A percentile compares a stretch with the other conserved stretches of the same genome.
Conservation (phyloP, 1,284 basidiomycete species). For the Jaminaea rosea region DNA sequence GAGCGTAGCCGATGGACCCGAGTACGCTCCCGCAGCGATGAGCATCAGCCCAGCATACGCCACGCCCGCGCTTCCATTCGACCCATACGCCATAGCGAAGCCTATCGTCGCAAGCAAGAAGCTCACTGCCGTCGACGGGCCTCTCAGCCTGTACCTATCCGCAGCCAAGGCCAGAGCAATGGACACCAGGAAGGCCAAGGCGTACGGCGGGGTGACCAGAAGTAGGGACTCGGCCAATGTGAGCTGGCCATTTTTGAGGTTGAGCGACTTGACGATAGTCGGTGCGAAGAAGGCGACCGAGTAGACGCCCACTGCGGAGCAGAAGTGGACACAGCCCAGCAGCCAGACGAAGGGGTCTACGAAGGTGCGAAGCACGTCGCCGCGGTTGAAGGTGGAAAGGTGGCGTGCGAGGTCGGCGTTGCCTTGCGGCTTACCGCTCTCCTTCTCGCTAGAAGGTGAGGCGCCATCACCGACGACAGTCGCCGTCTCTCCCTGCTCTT, state of each 20-base stretch:
- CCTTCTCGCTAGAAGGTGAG: background rate
- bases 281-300: slow-evolving; percentile 35
- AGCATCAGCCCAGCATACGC: slow-evolving; percentile 36
- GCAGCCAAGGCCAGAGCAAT: slow-evolving; percentile 27
- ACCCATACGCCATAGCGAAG: slow-evolving; percentile 23
- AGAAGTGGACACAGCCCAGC: slow-evolving; percentile 23
- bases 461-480: background rate
- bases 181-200: slow-evolving; percentile 29
- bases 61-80: slow-evolving; percentile 6
- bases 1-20: slow-evolving; percentile 6
- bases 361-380: slow-evolving; percentile 24
- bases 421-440: background rate
- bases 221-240: slow-evolving; percentile 24
- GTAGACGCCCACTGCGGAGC: slow-evolving; percentile 25
- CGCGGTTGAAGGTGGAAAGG: slow-evolving; percentile 3
- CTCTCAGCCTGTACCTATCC: slow-evolving; percentile 26
- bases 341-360: slow-evolving; percentile 22
- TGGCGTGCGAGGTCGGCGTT: background rate
- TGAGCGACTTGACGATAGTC: slow-evolving; percentile 30
- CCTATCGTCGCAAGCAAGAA: slow-evolving; percentile 25
- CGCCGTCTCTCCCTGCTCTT: background rate
- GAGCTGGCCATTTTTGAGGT: slow-evolving; percentile 12
- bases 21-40: slow-evolving; percentile 24
- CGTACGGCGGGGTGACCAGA: slow-evolving; percentile 33
- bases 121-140: slow-evolving; percentile 15